Evolutionary conservation across 1,284 basidiomycete species (phyloP).

Genomic region (Marasmius fiardii): DNA sequence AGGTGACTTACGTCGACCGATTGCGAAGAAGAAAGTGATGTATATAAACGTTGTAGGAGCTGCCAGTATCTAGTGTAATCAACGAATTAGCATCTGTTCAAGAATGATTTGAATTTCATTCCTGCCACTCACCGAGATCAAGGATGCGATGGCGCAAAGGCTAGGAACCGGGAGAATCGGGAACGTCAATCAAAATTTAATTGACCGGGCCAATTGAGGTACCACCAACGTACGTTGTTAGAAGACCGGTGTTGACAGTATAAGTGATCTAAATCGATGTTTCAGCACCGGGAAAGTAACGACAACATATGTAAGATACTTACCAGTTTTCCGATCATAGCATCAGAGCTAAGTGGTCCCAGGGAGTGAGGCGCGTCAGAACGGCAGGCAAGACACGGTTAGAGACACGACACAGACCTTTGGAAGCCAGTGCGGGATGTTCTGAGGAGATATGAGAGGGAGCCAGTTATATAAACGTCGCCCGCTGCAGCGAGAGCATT

Average conservation of each 20-base stretch:
- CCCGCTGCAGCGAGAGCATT: slow-evolving; percentile 40
- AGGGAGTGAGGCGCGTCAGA: slow-evolving; percentile 3
- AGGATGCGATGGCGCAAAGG: slow-evolving; percentile 36
- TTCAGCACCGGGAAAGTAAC: background rate
- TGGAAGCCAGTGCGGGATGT: slow-evolving; percentile 39
- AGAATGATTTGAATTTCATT: background rate
- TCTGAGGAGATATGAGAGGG: slow-evolving; percentile 38
- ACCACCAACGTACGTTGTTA: slow-evolving; percentile 26
- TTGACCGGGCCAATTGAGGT: background rate
- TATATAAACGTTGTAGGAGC: slow-evolving; percentile 42
- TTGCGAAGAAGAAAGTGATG: slow-evolving; percentile 45
- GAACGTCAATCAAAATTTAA: background rate
- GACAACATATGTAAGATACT: slow-evolving; percentile 2
- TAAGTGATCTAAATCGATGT: slow-evolving; percentile 36
- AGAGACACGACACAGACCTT: slow-evolving; percentile 24
- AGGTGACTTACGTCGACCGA: slow-evolving; percentile 39
- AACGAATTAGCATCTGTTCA: background rate
- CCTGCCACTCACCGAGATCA: slow-evolving; percentile 33
- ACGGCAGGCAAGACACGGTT: background rate
- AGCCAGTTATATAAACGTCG: slow-evolving; percentile 39
- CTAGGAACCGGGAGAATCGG: slow-evolving; percentile 4
- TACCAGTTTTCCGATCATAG: slow-evolving; percentile 43
- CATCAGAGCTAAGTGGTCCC: slow-evolving; percentile 37
- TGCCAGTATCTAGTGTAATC: slow-evolving; percentile 28
- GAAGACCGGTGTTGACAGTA: slow-evolving; percentile 44